Evolutionary conservation across 2,329 filamentous ascomycete species (phyloP), one percentile per base, ranked within the genome.

Genomic region (Leptodontidium sp.): DNA sequence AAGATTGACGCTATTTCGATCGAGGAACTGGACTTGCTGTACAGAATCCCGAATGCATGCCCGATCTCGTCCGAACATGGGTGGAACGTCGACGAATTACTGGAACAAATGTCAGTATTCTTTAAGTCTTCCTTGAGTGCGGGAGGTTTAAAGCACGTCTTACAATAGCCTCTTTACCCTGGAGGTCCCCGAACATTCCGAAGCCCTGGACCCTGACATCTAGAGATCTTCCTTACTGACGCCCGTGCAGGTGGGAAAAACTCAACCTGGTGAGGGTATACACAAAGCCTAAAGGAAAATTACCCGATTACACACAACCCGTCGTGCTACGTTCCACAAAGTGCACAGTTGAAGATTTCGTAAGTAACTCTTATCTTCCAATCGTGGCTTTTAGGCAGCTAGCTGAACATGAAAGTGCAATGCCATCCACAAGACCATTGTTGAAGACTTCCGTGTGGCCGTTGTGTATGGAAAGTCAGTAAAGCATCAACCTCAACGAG

Each of bases 1-100:
- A 99, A 99, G 85, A 99, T 99, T 75, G 96, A 99, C 82, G 90
- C 94, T 66, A 98, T 99, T 80, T 95, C 93, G 63, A 98, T 99
- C 75, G 95, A 99, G 82, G 96, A 99, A 82, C 86, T 99, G 70
- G 96, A 99, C 81, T 84, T 99, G 70, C 86, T 99, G 35, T 98
- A 99, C 83, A 91, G 95, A 52, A 99, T 99, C 74, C 96, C 96
- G 61, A 97, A 98, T 79, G 94, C 96, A 15, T 96, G 96, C 69
- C 96, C 96, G 35, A 98, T 99, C 82, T 98, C 94, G 79, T 96
- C 95, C 40, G 96, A 99, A 82, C 91, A 95, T 79, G 96, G 96
- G 67, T 99, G 96, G 96, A 99, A 99, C 81, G 83, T 99, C 70
- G 96, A 99, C 79, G 96, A 99, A 84, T 84, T 99, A 73, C 87